These are phyloP conservation scores for Microbotryum saponariae DNA, from an alignment of 1,284 basidiomycete species.

Conservation along the genomic window DNA sequence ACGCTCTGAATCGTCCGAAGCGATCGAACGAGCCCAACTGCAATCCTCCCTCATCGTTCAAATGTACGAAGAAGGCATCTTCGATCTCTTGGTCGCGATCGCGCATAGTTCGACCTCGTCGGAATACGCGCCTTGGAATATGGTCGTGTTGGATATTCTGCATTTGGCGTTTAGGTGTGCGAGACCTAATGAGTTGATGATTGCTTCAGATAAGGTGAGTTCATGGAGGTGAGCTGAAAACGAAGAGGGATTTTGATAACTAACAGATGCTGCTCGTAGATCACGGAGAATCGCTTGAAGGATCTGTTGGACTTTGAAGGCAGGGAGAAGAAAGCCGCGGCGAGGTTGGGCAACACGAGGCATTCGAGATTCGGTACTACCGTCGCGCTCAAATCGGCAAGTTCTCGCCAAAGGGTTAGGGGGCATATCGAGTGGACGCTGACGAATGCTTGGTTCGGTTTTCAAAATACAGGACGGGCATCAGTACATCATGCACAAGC, in stretches of 20 bases:
- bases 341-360: conserved; percentile 50
- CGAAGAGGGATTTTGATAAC: background rate
- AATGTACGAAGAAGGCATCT: conserved; percentile 62
- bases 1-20: conserved; percentile 62
- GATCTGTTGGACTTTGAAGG: conserved; percentile 48
- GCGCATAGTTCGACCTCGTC: conserved; percentile 66
- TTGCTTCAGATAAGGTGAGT: conserved; percentile 62
- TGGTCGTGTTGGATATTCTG: conserved; percentile 78
- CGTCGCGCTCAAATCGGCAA: conserved; percentile 57
- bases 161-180: conserved; percentile 76
- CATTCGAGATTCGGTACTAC: conserved; percentile 93
- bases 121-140: conserved; percentile 73
- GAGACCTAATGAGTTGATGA: conserved; percentile 54
- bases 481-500: conserved; percentile 64
- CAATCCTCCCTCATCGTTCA: conserved; percentile 65
- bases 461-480: conserved; percentile 39
- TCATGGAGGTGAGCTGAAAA: background rate
- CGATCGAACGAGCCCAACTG: conserved; percentile 63
- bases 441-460: background rate
- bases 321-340: background rate
- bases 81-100: conserved; percentile 72
- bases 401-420: background rate
- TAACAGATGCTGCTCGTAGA: conserved; percentile 2
- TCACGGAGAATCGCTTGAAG: conserved; percentile 23
- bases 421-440: background rate